These are phyloP conservation scores for Medicago lupulina DNA, from an alignment of 306 rosid genomes.

Conservation along the genomic window DNA sequence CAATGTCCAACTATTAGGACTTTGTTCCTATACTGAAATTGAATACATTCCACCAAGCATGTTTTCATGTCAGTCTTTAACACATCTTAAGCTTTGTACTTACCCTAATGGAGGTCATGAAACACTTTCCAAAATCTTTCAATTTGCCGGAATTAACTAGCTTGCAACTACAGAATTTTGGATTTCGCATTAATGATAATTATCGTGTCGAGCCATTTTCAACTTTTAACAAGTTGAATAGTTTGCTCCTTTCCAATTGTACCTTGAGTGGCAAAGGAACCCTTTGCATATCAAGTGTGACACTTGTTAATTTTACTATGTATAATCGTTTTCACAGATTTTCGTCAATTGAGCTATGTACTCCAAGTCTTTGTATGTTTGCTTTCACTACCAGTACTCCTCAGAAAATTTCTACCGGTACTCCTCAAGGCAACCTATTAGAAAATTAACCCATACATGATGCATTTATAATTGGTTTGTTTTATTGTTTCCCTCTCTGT, in stretches of 20 bases:
- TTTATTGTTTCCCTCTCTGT: background rate
- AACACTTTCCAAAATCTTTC: too few species aligned
- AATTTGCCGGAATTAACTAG: too few species aligned
- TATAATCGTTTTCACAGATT: too few species aligned
- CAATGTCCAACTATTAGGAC: too few species aligned
- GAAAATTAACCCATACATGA: too few species aligned
- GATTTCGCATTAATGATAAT: background rate
- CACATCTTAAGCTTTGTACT: too few species aligned
- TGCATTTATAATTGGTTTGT: background rate
- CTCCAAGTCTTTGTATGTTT: background rate
- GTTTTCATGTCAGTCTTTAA: too few species aligned
- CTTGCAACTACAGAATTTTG: too few species aligned
- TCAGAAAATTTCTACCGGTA: background rate
- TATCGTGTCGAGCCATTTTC: background rate
- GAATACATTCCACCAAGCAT: too few species aligned
- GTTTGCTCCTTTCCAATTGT: conserved; percentile 22
- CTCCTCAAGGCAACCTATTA: background rate
- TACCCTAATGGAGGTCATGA: too few species aligned
- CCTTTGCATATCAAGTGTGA: too few species aligned
- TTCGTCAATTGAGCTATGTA: background rate
- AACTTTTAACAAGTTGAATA: background rate
- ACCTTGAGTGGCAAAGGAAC: background rate
- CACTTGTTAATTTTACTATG: conserved; percentile 18
- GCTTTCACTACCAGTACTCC: background rate
- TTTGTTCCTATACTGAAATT: too few species aligned